Conservation (phyloP, 1,284 basidiomycete species). For the Cryptococcus neoformans region DNA sequence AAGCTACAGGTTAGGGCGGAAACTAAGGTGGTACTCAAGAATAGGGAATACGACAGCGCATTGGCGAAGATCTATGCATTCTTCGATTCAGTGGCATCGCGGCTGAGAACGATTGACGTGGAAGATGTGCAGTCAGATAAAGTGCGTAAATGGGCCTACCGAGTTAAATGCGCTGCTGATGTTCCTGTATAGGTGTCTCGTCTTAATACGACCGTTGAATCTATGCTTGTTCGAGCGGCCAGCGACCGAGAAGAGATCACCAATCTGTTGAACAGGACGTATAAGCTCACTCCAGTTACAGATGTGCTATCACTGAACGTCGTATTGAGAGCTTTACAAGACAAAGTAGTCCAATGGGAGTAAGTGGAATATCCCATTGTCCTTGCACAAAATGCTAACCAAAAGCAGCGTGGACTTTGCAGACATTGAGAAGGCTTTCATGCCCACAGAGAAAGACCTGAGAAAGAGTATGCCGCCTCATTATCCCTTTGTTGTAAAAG, state of each 20-base stretch:
- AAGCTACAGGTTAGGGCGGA: constrained; percentile 80
- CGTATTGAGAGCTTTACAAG: constrained; percentile 82
- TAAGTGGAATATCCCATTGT: constrained; percentile 34
- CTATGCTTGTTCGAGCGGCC: constrained; percentile 67
- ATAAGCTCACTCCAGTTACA: constrained; percentile 71
- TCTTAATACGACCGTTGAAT: constrained; percentile 37
- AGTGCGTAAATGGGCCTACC: constrained; percentile 14
- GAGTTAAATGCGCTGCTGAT: too few species aligned
- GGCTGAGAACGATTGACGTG: constrained; percentile 43
- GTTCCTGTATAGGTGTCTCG: constrained; percentile 18
- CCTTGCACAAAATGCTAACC: neutral
- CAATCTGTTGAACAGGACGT: constrained; percentile 71
- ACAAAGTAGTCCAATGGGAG: constrained; percentile 94
- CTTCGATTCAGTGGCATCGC: constrained; percentile 57
- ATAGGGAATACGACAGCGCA: constrained; percentile 77
- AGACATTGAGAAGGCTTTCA: constrained; percentile 55
- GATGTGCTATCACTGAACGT: constrained; percentile 87
- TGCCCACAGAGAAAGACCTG: constrained; percentile 50
- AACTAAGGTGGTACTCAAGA: constrained; percentile 82
- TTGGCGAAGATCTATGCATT: constrained; percentile 65
- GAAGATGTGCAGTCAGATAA: constrained; percentile 47
- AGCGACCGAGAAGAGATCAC: constrained; percentile 71
- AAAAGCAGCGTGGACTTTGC: constrained; percentile 49
- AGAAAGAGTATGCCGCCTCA: constrained; percentile 29
- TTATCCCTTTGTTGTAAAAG: neutral